Conservation (phyloP, 306 rosid genomes). For the Vicia sativa region DNA sequence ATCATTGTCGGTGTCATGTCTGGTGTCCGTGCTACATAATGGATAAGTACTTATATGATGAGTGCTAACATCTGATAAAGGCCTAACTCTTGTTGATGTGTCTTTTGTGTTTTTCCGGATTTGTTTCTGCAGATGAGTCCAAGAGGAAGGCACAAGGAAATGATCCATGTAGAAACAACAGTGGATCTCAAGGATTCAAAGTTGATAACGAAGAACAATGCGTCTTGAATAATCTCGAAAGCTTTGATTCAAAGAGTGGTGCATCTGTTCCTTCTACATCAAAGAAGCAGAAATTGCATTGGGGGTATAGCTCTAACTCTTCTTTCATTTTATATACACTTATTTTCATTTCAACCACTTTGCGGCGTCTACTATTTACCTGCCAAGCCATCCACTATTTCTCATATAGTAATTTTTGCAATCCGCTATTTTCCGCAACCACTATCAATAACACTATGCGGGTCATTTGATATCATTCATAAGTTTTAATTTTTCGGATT, state of each 20-base stretch:
- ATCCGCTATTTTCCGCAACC: too few species aligned
- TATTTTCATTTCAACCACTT: too few species aligned
- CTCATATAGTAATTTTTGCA: too few species aligned
- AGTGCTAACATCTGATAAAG: too few species aligned
- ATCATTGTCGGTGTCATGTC: too few species aligned
- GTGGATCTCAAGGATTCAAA: slow-evolving; percentile 39
- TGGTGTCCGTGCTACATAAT: too few species aligned
- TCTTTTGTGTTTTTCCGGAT: neutral
- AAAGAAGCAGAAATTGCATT: slow-evolving; percentile 69
- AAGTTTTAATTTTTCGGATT: neutral
- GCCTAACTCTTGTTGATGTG: neutral
- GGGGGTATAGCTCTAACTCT: slow-evolving; percentile 63
- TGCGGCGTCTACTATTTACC: too few species aligned
- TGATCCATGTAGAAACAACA: slow-evolving; percentile 18
- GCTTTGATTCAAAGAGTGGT: slow-evolving; percentile 36
- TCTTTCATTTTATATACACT: neutral
- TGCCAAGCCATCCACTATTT: too few species aligned
- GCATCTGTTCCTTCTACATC: slow-evolving; percentile 22
- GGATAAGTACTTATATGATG: neutral
- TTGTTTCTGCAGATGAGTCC: slow-evolving; percentile 37
- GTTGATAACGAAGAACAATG: slow-evolving; percentile 36
- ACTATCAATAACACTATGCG: too few species aligned
- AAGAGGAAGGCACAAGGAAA: slow-evolving; percentile 39
- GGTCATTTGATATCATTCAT: neutral
- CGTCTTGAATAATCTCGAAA: slow-evolving; percentile 27